Conservation (phyloP, 192 early-diverging fungal genomes). For the Mortierella alpina region DNA sequence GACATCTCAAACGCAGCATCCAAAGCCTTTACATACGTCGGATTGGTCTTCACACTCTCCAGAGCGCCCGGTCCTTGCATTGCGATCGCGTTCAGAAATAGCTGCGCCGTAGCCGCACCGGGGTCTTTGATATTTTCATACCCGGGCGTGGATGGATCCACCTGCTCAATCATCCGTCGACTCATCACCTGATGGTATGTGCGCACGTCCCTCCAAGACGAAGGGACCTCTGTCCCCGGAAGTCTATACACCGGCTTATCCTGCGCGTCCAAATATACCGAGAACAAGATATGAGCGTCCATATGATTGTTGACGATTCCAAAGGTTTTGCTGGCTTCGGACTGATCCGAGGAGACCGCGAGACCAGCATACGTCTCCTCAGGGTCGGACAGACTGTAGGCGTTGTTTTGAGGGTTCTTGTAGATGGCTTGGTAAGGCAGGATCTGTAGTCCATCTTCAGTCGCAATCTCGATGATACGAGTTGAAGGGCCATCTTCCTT, state of each 20-base stretch:
- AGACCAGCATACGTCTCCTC: neutral
- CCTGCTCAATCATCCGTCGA: neutral
- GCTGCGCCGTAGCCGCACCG: neutral
- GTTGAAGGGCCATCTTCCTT: neutral
- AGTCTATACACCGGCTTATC: slow-evolving; percentile 1
- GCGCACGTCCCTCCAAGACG: neutral
- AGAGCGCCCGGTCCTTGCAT: slow-evolving; percentile 11
- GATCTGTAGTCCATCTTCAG: neutral
- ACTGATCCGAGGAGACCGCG: neutral
- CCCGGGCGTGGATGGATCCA: slow-evolving; percentile 17
- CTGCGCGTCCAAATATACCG: slow-evolving; percentile 3
- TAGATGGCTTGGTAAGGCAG: neutral
- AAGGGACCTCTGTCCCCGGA: neutral
- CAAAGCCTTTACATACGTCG: neutral
- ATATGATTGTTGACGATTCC: neutral
- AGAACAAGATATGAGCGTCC: neutral
- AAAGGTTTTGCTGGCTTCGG: neutral
- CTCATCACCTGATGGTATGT: neutral
- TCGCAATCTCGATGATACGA: neutral
- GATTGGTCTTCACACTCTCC: slow-evolving; percentile 7
- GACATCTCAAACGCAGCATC: neutral
- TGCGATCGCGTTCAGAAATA: neutral
- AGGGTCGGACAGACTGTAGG: neutral
- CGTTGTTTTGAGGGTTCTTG: slow-evolving; percentile 21
- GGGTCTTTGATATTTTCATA: slow-evolving; percentile 21